Base-by-base conservation (phyloP, 805 yeast species). In the Zygosaccharomyces bisporus region DNA sequence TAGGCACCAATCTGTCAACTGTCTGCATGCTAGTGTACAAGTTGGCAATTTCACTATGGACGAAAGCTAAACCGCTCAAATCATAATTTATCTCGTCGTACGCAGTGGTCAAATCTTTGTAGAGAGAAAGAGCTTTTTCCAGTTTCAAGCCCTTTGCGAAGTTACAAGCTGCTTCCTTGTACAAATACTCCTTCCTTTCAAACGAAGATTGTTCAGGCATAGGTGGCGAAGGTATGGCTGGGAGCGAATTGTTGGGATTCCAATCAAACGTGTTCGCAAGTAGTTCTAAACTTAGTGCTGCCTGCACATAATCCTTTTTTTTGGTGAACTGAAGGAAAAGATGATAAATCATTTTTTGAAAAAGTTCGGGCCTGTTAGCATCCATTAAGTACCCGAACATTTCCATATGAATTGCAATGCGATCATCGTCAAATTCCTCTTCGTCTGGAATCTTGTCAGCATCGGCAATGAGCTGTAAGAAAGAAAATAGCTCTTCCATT, bases 351-450 rank as follows among this genome's bases (percentile, higher is more conserved):
- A 86, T 83, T n/a, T 85, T 76, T 61, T 84, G 83, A 64, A 87
- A 82, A 46, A 84, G 70, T 61, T 86, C 93, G 0, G 93, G 91
- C 54, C 80, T 80, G 58, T 82, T 79, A 33, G 86, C 88, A 52
- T 84, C 80, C 72, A 83, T 76, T 63, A 88, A 71, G 65, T 79
- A 86, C 33, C 88, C 81, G 50, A 86, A 77, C 56, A 87, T 81
- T 55, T 82, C 83, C 58, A 88, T 72, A 47, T 79, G 79, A 60
- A 83, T 85, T 75, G 85, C 83, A 4, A 89, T 81, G 57, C 95
- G 73, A 63, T 88, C 96, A 61, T 86, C 91, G 55, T 85, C 91
- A 63, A 84, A 89, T 57, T 87, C 95, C 33, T 81, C 81, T 14
- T 89, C 89, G 37, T 73, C 75, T 10, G 96, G 96, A 45, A 88